Base-by-base conservation (phyloP, 805 yeast species). In the Yarrowia divulgata region DNA sequence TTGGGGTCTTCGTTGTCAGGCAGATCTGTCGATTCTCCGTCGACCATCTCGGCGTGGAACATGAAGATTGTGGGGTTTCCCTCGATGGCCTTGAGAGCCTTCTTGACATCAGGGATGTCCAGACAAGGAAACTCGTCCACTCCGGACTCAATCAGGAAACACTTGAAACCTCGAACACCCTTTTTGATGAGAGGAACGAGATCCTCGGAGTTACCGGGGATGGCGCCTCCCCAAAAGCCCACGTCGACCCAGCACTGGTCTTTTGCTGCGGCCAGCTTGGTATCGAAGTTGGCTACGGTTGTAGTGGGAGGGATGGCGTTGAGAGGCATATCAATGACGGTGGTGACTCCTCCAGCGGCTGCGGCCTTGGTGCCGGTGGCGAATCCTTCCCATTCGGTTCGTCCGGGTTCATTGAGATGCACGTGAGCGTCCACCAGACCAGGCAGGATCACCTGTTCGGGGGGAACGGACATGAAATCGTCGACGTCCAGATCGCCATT, bases 361-460 rank as follows among this genome's bases (percentile, higher is more conserved):
- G 98, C 98, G 1, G 97, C 90, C 76, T 89, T 88, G 0, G 98
- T 93, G 0, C 98, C 98, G 0, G 97, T 90, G n/a, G 88, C 97
- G 77, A 94, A 93, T 1, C 98, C 98, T 79, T 93, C 98, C 98
- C 98, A 93, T 71, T 93, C 97, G 0, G 98, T 93, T 73, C 98
- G 82, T n/a, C 98, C 98, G 0, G 98, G 98, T 74, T 94, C 98
- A 77, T 94, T 94, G 73, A 93, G 81, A 75, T 93, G 98, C 34
- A 93, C 98, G 77, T 93, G 98, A 6, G 97, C 85, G 75, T 93
- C 98, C 4, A 93, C 96, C 39, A 93, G 83, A 0, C 98, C 98
- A 0, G 98, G 98, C 81, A 94, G 81, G 13, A 93, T 83, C 40
- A 85, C 85, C 18, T 49, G 57, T 5, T 60, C 34, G 4, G 66